Evolutionary conservation across 1,284 basidiomycete genomes (phyloP), one percentile per base, ranked within the genome.

Genomic region (Pholiota adiposa): DNA sequence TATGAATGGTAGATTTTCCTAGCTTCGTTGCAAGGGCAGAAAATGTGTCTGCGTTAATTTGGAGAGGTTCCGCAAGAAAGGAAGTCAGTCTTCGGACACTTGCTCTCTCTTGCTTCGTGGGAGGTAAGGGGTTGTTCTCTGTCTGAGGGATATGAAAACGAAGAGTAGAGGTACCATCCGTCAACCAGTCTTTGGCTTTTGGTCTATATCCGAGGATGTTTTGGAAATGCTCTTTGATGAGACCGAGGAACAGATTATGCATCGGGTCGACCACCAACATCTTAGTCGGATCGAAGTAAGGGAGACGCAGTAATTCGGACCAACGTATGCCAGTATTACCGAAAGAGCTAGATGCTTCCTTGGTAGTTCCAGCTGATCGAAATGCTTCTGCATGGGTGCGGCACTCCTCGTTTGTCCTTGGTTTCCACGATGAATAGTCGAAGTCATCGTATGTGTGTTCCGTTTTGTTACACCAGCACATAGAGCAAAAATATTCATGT

Each of bases 241-340:
- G 48, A 0, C 74, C 70, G 14, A 74, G 68, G 56, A 72, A 71
- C 0, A 79, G 63, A 27, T 68, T 70, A 46, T 79, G 77, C 77
- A 80, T 80, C 0, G 68, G 38, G 34, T 80, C 73, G 5, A 78
- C 59, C 0, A 75, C 60, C 0, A 73, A 36, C 29, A 69, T 75
- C 4, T 25, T 11, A 0, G 62, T 65, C 0, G 72, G 72, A 56
- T 79, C 69, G 70, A 73, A 80, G 56, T 80, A 80, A 0, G 73
- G 73, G 0, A 81, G 65, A 0, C 67, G 50, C 11, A 77, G 63
- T 3, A 81, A 61, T 49, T 76, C 70, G 0, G 75, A 74, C 71
- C 73, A 79, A 2, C 70, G 66, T 6, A 76, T 46, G 7, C 77
- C 76, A 56, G 65, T 46, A 33, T 52, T 43, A 4, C 66, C 58